A percentile compares a stretch with the other conserved stretches of the same genome.
phyloP scores from a whole-genome alignment of 2,329 filamentous ascomycete species.

The Cladophialophora immunda region DNA sequence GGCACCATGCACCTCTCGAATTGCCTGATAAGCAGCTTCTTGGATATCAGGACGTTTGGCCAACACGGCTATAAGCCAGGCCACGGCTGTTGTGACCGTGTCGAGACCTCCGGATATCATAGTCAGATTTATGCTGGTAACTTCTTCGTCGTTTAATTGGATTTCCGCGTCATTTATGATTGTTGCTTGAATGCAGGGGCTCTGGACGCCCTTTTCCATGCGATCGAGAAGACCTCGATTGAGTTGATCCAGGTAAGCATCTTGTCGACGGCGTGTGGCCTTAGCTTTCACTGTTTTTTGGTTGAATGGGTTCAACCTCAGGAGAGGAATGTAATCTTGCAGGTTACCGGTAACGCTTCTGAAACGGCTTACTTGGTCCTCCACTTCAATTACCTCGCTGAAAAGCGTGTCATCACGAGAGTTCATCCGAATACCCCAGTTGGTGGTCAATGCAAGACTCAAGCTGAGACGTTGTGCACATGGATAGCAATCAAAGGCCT shows the following conservation, averaged over 20 bases:
- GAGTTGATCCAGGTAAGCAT: conserved; percentile 66
- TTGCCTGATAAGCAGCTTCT: conserved; percentile 65
- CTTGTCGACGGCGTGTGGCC: conserved; percentile 67
- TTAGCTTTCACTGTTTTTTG: conserved; percentile 65
- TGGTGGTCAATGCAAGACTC: conserved; percentile 69
- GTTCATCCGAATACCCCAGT: conserved; percentile 70
- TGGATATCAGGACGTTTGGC: conserved; percentile 69
- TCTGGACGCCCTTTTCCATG: conserved; percentile 67
- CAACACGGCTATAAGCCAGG: conserved; percentile 70
- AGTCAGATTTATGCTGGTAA: conserved; percentile 71
- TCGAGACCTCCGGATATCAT: conserved; percentile 74
- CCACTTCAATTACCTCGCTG: conserved; percentile 68
- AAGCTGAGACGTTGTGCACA: conserved; percentile 72
- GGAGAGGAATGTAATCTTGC: conserved; percentile 68
- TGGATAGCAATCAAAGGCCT: conserved; percentile 70
- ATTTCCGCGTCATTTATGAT: conserved; percentile 71
- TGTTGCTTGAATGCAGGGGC: conserved; percentile 73
- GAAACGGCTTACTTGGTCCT: conserved; percentile 68
- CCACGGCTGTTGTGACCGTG: conserved; percentile 70
- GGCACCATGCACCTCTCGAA: conserved; percentile 61
- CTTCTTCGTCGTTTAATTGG: conserved; percentile 68
- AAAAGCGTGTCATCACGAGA: conserved; percentile 67
- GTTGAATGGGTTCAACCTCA: conserved; percentile 70
- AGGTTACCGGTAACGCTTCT: conserved; percentile 68
- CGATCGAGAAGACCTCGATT: conserved; percentile 67